Conservation (phyloP, 768 basidiomycete species). For the Mycena albidolilacea region DNA sequence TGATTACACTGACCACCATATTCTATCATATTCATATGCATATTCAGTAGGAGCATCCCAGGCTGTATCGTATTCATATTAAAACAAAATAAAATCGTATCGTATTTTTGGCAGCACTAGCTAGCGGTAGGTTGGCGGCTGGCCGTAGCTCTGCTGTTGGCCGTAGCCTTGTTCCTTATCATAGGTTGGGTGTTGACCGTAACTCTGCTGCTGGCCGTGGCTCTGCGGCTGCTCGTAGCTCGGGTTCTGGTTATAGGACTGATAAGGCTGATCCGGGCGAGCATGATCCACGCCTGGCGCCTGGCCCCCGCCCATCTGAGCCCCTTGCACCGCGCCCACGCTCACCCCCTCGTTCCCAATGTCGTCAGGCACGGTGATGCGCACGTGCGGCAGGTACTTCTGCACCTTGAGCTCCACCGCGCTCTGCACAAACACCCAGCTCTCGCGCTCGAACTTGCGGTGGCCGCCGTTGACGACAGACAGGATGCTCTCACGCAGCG, state of each 20-base stretch:
- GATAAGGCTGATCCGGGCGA: not conserved
- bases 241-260: slow-evolving; percentile 1
- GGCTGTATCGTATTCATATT: too few relatives aligned
- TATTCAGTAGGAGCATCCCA: too few relatives aligned
- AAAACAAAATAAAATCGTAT: too few relatives aligned
- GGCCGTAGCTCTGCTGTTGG: too few relatives aligned
- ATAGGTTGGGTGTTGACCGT: not conserved
- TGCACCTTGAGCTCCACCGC: not conserved
- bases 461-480: not conserved
- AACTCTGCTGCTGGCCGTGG: not conserved
- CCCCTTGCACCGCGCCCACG: not conserved
- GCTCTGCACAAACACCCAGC: not conserved
- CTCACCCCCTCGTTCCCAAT: slow-evolving; percentile 1
- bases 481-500: not conserved
- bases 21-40: too few relatives aligned
- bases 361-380: not conserved
- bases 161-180: too few relatives aligned
- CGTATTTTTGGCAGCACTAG: too few relatives aligned
- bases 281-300: not conserved
- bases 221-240: not conserved
- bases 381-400: not conserved
- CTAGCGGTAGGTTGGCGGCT: too few relatives aligned
- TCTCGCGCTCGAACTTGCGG: slow-evolving; percentile 1
- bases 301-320: not conserved
- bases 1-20: too few relatives aligned